Evolutionary conservation across 345 rosid genomes (phyloP).

Genomic region (Citrus sp.): DNA sequence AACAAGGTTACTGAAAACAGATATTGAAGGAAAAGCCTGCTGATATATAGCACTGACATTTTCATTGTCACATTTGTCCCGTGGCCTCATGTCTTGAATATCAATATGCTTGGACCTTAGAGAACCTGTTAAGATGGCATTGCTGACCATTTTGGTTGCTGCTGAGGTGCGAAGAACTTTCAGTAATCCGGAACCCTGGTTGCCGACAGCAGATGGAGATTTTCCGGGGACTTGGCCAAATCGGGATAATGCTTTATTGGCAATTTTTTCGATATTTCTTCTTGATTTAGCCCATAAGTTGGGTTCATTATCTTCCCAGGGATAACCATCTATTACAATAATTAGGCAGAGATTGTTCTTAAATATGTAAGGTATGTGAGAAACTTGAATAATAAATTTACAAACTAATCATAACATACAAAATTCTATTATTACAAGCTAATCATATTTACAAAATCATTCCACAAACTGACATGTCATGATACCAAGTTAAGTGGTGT

Average conservation of each 20-base stretch:
- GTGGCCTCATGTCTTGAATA: conserved; percentile 5
- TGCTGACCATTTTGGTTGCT: background rate
- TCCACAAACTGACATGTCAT: background rate
- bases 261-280: conserved; percentile 3
- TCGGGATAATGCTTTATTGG: background rate
- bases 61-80: background rate
- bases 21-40: conserved; percentile 5
- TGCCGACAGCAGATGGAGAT: background rate
- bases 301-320: conserved; percentile 2
- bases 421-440: too few relatives aligned
- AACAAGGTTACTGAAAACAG: conserved; percentile 1
- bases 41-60: background rate
- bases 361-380: background rate
- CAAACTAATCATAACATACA: too few relatives aligned
- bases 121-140: conserved; percentile 10
- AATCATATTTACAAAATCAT: too few relatives aligned
- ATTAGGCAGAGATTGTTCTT: too few relatives aligned
- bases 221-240: background rate
- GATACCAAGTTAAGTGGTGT: background rate
- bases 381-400: background rate
- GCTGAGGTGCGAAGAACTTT: conserved; percentile 13
- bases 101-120: conserved; percentile 1
- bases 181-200: background rate
- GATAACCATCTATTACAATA: conserved; percentile 12
- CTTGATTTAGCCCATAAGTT: conserved; percentile 10